A percentile compares a stretch with the other conserved stretches of the same genome.
Evolutionary conservation across 176 grass and related monocot species (phyloP).

Genomic region (Poa annua): DNA sequence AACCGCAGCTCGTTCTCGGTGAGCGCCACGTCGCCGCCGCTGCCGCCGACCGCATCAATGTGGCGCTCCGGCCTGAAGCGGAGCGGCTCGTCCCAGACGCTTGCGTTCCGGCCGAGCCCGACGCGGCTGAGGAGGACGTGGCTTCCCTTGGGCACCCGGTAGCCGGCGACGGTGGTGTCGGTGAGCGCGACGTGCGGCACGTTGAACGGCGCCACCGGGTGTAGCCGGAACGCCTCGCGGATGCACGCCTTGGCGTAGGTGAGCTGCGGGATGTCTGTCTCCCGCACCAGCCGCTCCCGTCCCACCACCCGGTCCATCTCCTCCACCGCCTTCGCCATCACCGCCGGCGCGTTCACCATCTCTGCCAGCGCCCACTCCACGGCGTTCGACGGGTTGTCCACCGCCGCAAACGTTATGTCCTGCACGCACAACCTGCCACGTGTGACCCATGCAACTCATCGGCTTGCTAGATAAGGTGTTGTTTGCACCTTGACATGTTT

Average conservation of each 20-base stretch:
- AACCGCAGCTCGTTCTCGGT: conserved; percentile 35
- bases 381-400: conserved; percentile 42
- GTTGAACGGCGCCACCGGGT: conserved; percentile 38
- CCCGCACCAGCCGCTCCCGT: background rate
- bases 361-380: conserved; percentile 38
- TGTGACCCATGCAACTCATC: too few species aligned
- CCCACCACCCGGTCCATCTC: background rate
- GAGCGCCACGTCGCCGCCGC: conserved; percentile 1
- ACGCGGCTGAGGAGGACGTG: conserved; percentile 31
- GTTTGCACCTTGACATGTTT: too few species aligned
- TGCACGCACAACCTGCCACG: background rate
- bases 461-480: too few species aligned
- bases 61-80: conserved; percentile 29
- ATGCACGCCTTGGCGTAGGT: conserved; percentile 35
- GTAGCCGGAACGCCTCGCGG: conserved; percentile 44
- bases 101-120: conserved; percentile 23
- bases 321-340: conserved; percentile 31
- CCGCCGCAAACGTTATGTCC: conserved; percentile 1
- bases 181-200: conserved; percentile 29
- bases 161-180: conserved; percentile 35
- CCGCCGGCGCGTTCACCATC: conserved; percentile 9
- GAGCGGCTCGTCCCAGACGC: conserved; percentile 33
- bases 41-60: background rate
- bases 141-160: conserved; percentile 40
- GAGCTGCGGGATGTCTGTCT: conserved; percentile 18